Evolutionary conservation across 129 eudicot species (phyloP), one percentile per base, ranked within the genome.

Genomic region (Flaveria linearis): DNA sequence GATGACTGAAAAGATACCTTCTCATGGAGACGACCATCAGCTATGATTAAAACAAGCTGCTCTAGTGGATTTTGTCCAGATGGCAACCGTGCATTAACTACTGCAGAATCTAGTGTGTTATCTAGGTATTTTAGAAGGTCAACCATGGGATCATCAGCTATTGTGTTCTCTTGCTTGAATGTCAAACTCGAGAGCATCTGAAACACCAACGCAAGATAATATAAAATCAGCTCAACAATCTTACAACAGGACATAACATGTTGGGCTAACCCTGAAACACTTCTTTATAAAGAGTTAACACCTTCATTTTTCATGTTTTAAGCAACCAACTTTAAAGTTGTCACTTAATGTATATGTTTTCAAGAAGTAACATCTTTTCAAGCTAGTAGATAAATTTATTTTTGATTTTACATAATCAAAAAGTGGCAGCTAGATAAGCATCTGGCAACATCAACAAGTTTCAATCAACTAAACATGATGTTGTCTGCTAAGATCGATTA

Each of bases 161-260:
- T 78, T 2, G 97, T 89, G 83, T 89, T 95, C 85, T 95, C 99
- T 87, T 95, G 99, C 82, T 85, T 82, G 69, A 95, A 95, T 53
- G 97, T 91, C 75, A 95, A 79, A 82, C 92, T 89, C 13, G 99
- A 95, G 60, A 95, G 88, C 97, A 95, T 95, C 99, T 94, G 92
- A 33, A 77, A 14, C 26, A 55, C 69, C 47, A 74, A 60, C 36
- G 25, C 22, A 20, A 20, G 22, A 20, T 20, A 20, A 20, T 20
- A 20, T 20, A 20, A 20, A 20, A 20, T 20, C 22, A 20, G 22
- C 22, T 20, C 22, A 20, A 20, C 22, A 20, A 20, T 20, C 22
- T 20, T 20, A 20, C 22, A 20, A 20, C 22, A 20, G 22, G 22
- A 0, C 22, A 20, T 0, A 20, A 20, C 22, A 20, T 20, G 22